Conservation (phyloP, 345 rosid genomes). For the Euphorbia tirucalli region DNA sequence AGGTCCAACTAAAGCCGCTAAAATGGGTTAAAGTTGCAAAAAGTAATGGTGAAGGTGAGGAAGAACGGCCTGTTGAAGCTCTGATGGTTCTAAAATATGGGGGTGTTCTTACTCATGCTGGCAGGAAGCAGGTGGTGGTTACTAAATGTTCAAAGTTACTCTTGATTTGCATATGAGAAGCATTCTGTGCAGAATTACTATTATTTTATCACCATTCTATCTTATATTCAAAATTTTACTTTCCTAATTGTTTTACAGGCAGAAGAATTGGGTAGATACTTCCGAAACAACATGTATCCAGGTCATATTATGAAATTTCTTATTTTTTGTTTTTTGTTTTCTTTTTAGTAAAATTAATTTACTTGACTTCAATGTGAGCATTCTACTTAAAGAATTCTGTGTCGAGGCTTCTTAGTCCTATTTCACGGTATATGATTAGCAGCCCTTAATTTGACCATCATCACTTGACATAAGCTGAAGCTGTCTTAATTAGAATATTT, state of each 20-base stretch:
- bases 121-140: conserved; percentile 83
- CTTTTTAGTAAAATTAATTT: neutral
- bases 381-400: neutral
- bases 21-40: conserved; percentile 84
- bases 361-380: neutral
- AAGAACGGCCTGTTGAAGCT: conserved; percentile 95
- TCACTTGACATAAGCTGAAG: neutral
- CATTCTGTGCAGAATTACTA: neutral
- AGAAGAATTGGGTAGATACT: conserved; percentile 97
- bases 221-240: conserved; percentile 10
- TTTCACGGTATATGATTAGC: neutral
- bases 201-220: neutral
- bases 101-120: conserved; percentile 99
- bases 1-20: conserved; percentile 94
- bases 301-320: conserved; percentile 42
- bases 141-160: conserved; percentile 1
- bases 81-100: conserved; percentile 98
- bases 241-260: conserved; percentile 54
- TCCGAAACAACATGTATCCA: conserved; percentile 98
- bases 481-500: no score
- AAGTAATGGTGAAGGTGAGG: conserved; percentile 85
- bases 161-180: conserved; percentile 8
- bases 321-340: neutral
- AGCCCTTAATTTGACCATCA: neutral
- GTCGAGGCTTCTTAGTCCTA: neutral